Base-by-base conservation (phyloP, 2,329 filamentous ascomycete genomes). In the Fusarium heterosporum region DNA sequence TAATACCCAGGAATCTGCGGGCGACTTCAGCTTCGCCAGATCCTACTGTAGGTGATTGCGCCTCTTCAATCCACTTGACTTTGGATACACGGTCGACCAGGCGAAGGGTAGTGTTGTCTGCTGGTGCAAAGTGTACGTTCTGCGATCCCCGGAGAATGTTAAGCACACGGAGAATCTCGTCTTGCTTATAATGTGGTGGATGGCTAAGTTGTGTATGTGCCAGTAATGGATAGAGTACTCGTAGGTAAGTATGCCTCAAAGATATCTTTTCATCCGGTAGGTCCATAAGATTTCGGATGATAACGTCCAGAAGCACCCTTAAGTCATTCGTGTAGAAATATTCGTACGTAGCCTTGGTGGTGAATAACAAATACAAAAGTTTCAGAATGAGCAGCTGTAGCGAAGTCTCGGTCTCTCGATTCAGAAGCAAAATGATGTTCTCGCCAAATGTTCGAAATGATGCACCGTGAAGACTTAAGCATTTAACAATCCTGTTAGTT, bases 271-370 rank as follows among this genome's bases (percentile, higher is more conserved):
- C 95, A 73, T 95, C 90, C 0, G 96, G 96, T 10, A 99, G 84
- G 76, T 99, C 96, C 73, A 98, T 89, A n/a, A 99, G 84, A 74
- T 99, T 99, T 41, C 96, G 92, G 62, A 99, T 93, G 59, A 99
- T 93, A 67, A 99, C 96, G 75, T 99, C 96, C 45, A 98, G 85
- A 16, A 99, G 86, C 6, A 99, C 96, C 59, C 93, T 92, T 29
- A 99, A 84, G 74, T 99, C 96, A 76, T 99, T 99, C 28, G 93
- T 97, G 78, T 98, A 99, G 76, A 99, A 99, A 79, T 98, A 99
- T 79, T 99, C 96, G 77, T 96, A 93, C 0, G 96, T 99, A 16
- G 91, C 87, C 56, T 89, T 89, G 11, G 93, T 98, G 6, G 94
- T 97, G 79, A 99, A 99, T 11, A 99, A 85, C 34, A 99, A 87